phyloP scores from a whole-genome alignment of 2,329 filamentous ascomycete genomes.

The Neonectria sp. region DNA sequence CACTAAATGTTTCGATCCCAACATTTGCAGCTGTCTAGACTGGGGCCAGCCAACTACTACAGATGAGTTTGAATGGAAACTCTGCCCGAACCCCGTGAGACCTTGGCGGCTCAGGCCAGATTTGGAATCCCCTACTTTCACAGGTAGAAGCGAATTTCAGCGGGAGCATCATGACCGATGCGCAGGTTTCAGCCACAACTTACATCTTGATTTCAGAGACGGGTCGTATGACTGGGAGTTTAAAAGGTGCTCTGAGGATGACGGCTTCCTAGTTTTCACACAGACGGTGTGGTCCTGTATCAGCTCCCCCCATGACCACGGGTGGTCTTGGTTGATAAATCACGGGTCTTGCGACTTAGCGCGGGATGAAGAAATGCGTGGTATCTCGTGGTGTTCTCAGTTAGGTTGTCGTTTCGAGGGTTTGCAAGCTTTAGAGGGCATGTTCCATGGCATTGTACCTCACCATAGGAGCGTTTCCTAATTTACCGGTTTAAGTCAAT shows the following conservation, averaged over 20 bases:
- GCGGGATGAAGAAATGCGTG: slow-evolving; percentile 8
- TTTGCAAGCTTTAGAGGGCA: not conserved
- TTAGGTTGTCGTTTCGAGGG: not conserved
- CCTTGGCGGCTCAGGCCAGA: slow-evolving; percentile 7
- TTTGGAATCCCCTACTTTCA: not conserved
- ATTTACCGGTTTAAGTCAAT: too few species aligned
- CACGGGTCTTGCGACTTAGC: not conserved
- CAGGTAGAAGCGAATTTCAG: slow-evolving; percentile 3
- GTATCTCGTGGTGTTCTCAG: slow-evolving; percentile 24
- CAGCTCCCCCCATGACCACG: not conserved
- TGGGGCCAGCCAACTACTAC: slow-evolving; percentile 3
- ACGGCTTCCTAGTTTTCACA: slow-evolving; percentile 5
- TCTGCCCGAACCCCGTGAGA: slow-evolving; percentile 9
- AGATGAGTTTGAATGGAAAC: slow-evolving; percentile 13
- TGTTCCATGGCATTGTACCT: not conserved
- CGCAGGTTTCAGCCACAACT: slow-evolving; percentile 9
- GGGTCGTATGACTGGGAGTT: too few species aligned
- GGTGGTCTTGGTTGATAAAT: not conserved
- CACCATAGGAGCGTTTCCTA: too few species aligned
- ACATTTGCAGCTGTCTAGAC: slow-evolving; percentile 28
- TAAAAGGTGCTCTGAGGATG: slow-evolving; percentile 2
- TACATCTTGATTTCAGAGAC: not conserved
- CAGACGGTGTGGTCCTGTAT: not conserved
- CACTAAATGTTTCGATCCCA: slow-evolving; percentile 14
- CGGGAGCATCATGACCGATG: slow-evolving; percentile 5